Evolutionary conservation across 768 basidiomycete species (phyloP), one percentile per base, ranked within the genome.

Genomic region (Mycena albidolilacea): DNA sequence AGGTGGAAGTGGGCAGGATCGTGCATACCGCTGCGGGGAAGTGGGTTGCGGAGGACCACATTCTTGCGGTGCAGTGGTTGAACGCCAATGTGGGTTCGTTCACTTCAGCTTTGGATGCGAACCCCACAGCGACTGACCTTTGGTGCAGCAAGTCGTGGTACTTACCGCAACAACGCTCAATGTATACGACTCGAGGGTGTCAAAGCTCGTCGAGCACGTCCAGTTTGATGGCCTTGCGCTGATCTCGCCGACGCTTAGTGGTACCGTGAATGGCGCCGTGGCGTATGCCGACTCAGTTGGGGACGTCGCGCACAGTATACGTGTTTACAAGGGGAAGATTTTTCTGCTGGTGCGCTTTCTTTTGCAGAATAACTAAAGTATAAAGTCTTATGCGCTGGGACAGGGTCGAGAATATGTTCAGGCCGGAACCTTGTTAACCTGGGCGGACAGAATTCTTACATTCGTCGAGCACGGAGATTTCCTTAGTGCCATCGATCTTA

Each of bases 371-470:
- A 8, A 54, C 23, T 0, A 15, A 1, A 35, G n/a, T n/a, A 52
- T 3, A 5, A 11, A 65, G 30, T 19, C 68, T n/a, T 44, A 66
- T 15, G 17, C 17, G 68, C 58, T 75, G 37, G 10, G 64, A n/a
- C 75, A 94, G 95, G 89, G 90, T 59, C 86, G 87, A 64, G 85
- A 91, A 68, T 89, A 89, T 60, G 74, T 98, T 1, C 87, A 89
- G 79, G 96, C 94, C 3, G 98, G 96, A 37, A 95, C 93, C 2
- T 85, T 99, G 23, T 85, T 97, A 39, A 95, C 96, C 1, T 99
- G 98, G 98, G 96, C 97, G 7, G 98, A 99, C 80, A 91, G 93
- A 55, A 92, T 99, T 30, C 85, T 99, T 55, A 87, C 90, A 0
- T 89, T 92, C 58, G 96, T 99, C 37, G 89, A 95, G 78, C 87